Evolutionary conservation across 202 grass and related monocot genomes (phyloP), one percentile per base, ranked within the genome.

Genomic region (Setaria italica): DNA sequence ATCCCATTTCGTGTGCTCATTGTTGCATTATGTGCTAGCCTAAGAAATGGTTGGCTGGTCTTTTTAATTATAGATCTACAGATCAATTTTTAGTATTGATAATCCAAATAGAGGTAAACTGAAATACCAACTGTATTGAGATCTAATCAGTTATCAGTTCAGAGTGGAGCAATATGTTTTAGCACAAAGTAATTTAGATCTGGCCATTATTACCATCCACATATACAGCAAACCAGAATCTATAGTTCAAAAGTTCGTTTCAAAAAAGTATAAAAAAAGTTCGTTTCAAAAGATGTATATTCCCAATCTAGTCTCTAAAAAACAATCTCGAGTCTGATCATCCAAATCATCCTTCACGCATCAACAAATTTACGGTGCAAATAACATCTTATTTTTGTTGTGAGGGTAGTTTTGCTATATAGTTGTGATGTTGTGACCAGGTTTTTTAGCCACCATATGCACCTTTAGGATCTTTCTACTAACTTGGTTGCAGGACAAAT

Each of bases 131-230:
- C 1, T 19, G 29, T 57, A 78, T 55, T 64, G 50, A 83, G 62
- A 88, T 79, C 60, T 82, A 41, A 74, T 2, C 30, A 15, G 13
- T 67, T 20, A 46, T 20, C 34, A 63, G 49, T 79, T 88, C 50
- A 79, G 48, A 73, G 51, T 76, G 30, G 2, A 84, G 35, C 73
- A 72, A 64, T 66, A 57, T 21, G 51, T 78, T 74, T 51, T 68
- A 75, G 33, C 37, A 75, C 17, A 68, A 67, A 69, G 16, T 46
- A 41, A 37, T 20, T 49, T 67, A 55, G 20, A 49, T 84, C 29
- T 76, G 15, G 20, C 33, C 13, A 19, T 29, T 11, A 32, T 56
- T 82, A 45, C 58, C 17, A 43, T 47, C 47, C 49, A 33, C 62
- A 46, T 77, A 66, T 21, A 41, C 34, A 76, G 29, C 50, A 89